Evolutionary conservation across 768 basidiomycete species (phyloP).

Genomic region (Pleurotus tuber-regium): DNA sequence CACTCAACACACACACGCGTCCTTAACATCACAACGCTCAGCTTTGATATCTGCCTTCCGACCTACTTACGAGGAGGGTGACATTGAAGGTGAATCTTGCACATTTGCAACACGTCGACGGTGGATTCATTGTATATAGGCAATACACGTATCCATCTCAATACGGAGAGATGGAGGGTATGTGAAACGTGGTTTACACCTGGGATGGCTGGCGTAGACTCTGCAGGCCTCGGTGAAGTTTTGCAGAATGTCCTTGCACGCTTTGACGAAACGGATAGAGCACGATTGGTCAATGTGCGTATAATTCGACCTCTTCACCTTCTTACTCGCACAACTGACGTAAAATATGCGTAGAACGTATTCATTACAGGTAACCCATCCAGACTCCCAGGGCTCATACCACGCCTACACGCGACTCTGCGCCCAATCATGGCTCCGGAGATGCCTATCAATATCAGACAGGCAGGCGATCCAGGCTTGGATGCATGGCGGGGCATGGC

Average conservation of each 20-base stretch:
- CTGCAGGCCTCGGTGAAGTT: constrained; percentile 92
- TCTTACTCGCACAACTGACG: background rate
- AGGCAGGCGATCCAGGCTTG: constrained; percentile 61
- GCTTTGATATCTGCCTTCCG: constrained; percentile 85
- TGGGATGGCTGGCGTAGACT: constrained; percentile 89
- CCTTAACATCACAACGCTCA: constrained; percentile 72
- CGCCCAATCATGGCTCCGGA: constrained; percentile 84
- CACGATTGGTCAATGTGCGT: constrained; percentile 71
- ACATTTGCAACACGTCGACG: background rate
- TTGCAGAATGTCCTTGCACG: constrained; percentile 77
- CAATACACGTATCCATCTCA: constrained; percentile 79
- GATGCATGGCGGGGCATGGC: constrained; percentile 97
- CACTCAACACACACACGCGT: constrained; percentile 75
- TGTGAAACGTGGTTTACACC: constrained; percentile 94
- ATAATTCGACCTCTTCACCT: background rate
- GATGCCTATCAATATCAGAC: constrained; percentile 61
- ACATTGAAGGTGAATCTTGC: constrained; percentile 50
- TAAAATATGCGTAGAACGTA: constrained; percentile 58
- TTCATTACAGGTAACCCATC: constrained; percentile 87
- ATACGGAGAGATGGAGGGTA: constrained; percentile 85
- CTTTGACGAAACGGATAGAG: constrained; percentile 67
- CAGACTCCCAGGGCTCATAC: constrained; percentile 63
- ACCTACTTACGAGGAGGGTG: constrained; percentile 74
- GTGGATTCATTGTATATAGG: constrained; percentile 32
- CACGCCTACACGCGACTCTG: constrained; percentile 70